Evolutionary conservation across 2,329 filamentous ascomycete genomes (phyloP).

Genomic region (Paecilomyces sp.): DNA sequence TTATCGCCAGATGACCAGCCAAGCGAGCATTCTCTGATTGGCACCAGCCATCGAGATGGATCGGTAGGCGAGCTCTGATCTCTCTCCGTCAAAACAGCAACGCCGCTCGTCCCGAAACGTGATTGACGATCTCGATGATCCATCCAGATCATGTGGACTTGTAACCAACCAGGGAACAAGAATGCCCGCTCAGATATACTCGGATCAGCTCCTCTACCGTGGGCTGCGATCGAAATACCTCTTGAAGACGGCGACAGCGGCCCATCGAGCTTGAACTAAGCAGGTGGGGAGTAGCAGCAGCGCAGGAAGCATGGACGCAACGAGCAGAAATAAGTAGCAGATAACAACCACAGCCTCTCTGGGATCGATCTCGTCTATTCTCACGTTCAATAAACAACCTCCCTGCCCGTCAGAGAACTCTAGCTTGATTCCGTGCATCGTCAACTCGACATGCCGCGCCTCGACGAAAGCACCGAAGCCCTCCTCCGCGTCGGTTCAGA

Average conservation of each 20-base stretch:
- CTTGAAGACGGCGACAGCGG: neutral
- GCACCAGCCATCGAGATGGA: neutral
- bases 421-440: neutral
- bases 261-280: neutral
- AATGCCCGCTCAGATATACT: neutral
- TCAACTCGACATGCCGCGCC: slow-evolving; percentile 16
- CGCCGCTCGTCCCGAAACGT: neutral
- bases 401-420: neutral
- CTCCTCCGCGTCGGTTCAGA: slow-evolving; percentile 31
- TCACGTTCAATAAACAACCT: neutral
- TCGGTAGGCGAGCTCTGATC: neutral
- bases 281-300: neutral
- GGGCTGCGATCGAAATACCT: neutral
- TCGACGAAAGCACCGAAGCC: slow-evolving; percentile 21
- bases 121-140: neutral
- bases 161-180: neutral
- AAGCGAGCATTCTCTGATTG: neutral
- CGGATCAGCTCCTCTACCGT: neutral
- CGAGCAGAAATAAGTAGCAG: neutral
- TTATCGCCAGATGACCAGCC: neutral
- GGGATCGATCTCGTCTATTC: neutral
- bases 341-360: neutral
- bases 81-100: neutral
- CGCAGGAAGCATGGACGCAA: neutral
- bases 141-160: neutral